phyloP scores from a whole-genome alignment of 2,329 filamentous ascomycete species.

The Dothideomycetidae sp. region DNA sequence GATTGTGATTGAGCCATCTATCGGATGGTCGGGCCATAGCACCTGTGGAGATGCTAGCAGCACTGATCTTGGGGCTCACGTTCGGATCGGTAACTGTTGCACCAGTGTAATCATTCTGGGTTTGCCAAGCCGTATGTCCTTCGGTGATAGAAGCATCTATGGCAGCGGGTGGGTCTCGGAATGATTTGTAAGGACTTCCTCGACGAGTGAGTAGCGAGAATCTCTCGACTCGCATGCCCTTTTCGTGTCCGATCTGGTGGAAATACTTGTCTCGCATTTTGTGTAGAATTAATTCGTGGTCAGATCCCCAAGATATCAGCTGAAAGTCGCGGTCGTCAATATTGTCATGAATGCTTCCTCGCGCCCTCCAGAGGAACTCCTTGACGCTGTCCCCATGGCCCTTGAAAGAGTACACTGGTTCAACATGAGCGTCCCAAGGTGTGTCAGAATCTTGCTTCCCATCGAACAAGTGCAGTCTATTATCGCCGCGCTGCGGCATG shows the following conservation, averaged over 20 bases:
- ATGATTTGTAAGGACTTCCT: constrained; percentile 74
- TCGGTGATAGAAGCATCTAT: not conserved
- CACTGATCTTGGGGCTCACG: not conserved
- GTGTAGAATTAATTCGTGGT: constrained; percentile 68
- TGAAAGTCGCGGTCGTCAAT: constrained; percentile 80
- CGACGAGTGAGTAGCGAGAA: constrained; percentile 63
- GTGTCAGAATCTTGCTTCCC: constrained; percentile 29
- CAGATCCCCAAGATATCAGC: constrained; percentile 81
- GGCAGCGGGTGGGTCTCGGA: constrained; percentile 52
- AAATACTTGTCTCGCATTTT: constrained; percentile 52
- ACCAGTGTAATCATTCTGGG: not conserved
- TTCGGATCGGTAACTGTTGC: not conserved
- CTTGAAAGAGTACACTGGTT: constrained; percentile 39
- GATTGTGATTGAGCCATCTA: constrained; percentile 26
- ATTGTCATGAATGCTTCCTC: constrained; percentile 51
- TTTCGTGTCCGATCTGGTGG: constrained; percentile 56
- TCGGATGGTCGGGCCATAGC: constrained; percentile 3
- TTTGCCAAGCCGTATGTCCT: constrained; percentile 1
- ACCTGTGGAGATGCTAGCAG: not conserved
- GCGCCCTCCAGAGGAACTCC: constrained; percentile 78
- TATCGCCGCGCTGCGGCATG: constrained; percentile 83
- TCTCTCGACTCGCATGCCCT: constrained; percentile 49
- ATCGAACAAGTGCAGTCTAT: constrained; percentile 73
- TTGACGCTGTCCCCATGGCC: constrained; percentile 56
- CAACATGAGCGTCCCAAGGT: constrained; percentile 30